Base-by-base conservation (phyloP, 2,329 filamentous ascomycete genomes). In the Endocalyx cinctus region DNA sequence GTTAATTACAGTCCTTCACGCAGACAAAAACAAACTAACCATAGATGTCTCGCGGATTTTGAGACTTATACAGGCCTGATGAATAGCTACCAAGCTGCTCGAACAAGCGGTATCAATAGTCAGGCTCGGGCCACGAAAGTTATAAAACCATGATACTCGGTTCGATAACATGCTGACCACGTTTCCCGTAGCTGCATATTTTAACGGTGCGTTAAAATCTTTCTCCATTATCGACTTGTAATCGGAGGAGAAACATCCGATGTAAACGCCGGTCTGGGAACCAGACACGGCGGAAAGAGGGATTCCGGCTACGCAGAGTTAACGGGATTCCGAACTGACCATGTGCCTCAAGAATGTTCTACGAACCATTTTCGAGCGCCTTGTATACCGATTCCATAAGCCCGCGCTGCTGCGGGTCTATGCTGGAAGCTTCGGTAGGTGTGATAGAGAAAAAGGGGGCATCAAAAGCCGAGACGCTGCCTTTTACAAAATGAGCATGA, bases 231-330 rank as follows among this genome's bases (percentile, higher is more conserved):
- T 17, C 13, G 28, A 23, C 8, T 25, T 12, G 17, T 40, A 37
- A 13, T 40, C 38, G 13, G 27, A 34, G 3, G 39, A 39, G n/a
- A 46, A 40, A 17, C 41, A 44, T n/a, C 43, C 43, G 12, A 44
- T 37, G 30, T 40, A 46, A 16, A 46, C 41, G 14, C 43, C 43
- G 2, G 43, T 46, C 22, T 42, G 34, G 12, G 43, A 34, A 12
- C 43, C 38, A 5, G 38, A n/a, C n/a, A n/a, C n/a, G n/a, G n/a
- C n/a, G n/a, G n/a, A n/a, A n/a, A n/a, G n/a, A n/a, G n/a, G n/a
- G n/a, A n/a, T n/a, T n/a, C n/a, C n/a, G n/a, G n/a, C n/a, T n/a
- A n/a, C n/a, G n/a, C n/a, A n/a, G n/a, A n/a, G n/a, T n/a, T n/a
- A n/a, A n/a, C n/a, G n/a, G n/a, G n/a, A n/a, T n/a, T n/a, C n/a